Conservation (phyloP, 2,329 filamentous ascomycete species). For the Camillea tinctor region DNA sequence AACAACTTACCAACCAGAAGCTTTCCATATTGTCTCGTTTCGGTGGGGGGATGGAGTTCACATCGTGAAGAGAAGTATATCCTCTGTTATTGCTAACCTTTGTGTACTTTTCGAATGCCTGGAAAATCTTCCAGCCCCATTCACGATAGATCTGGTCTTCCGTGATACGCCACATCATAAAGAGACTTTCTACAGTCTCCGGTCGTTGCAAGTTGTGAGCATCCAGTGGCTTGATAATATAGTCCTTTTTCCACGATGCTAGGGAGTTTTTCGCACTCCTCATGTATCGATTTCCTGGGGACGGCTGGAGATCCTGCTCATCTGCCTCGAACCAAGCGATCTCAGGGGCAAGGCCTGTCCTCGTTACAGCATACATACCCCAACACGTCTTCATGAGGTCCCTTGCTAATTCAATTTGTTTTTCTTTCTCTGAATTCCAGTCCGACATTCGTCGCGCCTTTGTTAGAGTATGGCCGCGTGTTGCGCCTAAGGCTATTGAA, state of each 20-base stretch:
- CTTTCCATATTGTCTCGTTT: conserved; percentile 29
- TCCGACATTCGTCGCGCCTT: conserved; percentile 67
- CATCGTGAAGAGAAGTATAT: conserved; percentile 23
- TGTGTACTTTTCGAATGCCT: conserved; percentile 69
- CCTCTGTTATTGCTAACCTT: conserved; percentile 12
- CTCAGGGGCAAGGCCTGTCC: conserved; percentile 83
- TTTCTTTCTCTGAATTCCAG: conserved; percentile 77
- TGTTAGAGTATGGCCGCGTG: conserved; percentile 69
- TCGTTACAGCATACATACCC: conserved; percentile 88
- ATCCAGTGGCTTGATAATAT: conserved; percentile 71
- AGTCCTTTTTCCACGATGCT: conserved; percentile 71
- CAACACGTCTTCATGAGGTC: conserved; percentile 95
- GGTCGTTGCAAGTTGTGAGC: conserved; percentile 88
- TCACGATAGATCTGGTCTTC: conserved; percentile 81
- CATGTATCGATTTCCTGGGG: conserved; percentile 45
- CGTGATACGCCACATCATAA: conserved; percentile 98
- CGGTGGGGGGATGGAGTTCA: conserved; percentile 21
- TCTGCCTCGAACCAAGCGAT: conserved; percentile 82
- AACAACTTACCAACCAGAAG: conserved; percentile 25
- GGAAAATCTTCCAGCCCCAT: conserved; percentile 98
- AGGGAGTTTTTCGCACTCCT: conserved; percentile 47
- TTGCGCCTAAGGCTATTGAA: conserved; percentile 83
- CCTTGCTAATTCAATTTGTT: conserved; percentile 78
- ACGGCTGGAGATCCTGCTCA: conserved; percentile 60
- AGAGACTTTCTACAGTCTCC: conserved; percentile 87